Conservation (phyloP, 148 eudicot genomes). For the Nyssa sinensis region DNA sequence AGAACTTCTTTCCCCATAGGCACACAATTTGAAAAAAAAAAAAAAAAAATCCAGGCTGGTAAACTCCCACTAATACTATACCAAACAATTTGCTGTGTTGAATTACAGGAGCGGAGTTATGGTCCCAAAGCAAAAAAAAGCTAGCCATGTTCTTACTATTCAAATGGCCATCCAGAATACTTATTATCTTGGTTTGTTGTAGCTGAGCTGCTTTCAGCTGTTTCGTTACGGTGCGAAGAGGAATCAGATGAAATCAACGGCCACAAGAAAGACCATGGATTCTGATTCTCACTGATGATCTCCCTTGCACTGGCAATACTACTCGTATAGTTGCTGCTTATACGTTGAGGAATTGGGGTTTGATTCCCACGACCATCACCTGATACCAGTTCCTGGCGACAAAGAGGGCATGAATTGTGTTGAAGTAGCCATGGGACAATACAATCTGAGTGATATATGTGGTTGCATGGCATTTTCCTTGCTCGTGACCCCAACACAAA, state of each 20-base stretch:
- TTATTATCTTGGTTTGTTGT: neutral
- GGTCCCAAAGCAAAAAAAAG: neutral
- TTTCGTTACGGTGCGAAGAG: neutral
- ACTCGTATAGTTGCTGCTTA: conserved; percentile 16
- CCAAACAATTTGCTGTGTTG: conserved; percentile 3
- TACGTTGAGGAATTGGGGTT: conserved; percentile 8
- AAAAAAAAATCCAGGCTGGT: neutral
- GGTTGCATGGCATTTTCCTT: conserved; percentile 47
- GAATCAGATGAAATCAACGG: conserved; percentile 31
- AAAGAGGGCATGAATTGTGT: conserved; percentile 47
- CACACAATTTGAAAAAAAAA: too few species aligned
- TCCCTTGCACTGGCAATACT: neutral
- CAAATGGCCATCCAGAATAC: conserved; percentile 8
- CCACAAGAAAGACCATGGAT: conserved; percentile 33
- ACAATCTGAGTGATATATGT: conserved; percentile 53
- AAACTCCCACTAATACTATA: neutral
- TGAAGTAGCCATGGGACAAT: conserved; percentile 52
- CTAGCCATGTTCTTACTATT: conserved; percentile 1
- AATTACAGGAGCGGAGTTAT: neutral
- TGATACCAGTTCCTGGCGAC: conserved; percentile 35
- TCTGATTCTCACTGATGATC: conserved; percentile 7
- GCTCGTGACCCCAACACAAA: conserved; percentile 42
- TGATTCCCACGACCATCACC: conserved; percentile 2
- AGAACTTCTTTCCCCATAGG: too few species aligned
- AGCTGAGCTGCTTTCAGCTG: conserved; percentile 23